These are phyloP conservation scores for Serendipita indica DNA, from an alignment of 768 basidiomycete genomes.

Conservation along the genomic window DNA sequence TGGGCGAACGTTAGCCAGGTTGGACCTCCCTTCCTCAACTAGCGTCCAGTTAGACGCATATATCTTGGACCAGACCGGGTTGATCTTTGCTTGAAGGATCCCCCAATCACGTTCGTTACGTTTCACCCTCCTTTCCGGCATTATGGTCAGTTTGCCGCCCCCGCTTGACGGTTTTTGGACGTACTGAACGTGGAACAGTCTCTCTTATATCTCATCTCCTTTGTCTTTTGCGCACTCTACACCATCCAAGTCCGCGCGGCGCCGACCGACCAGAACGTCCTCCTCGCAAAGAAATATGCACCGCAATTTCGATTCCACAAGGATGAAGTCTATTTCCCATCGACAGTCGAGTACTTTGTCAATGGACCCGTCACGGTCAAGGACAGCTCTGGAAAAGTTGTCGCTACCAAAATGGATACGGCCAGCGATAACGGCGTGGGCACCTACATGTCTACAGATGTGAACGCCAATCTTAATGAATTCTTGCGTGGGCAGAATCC, in stretches of 20 bases:
- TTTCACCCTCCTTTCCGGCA: too few relatives aligned
- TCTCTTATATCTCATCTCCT: not conserved
- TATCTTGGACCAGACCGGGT: too few relatives aligned
- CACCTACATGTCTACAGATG: constrained; percentile 6
- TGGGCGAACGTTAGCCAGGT: too few relatives aligned
- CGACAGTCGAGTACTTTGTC: constrained; percentile 12
- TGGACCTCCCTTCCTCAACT: too few relatives aligned
- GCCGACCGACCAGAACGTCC: constrained; percentile 1
- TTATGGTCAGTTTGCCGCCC: too few relatives aligned
- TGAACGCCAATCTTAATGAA: not conserved
- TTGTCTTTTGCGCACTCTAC: not conserved
- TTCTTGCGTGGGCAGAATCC: constrained; percentile 11
- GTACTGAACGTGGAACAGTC: too few relatives aligned
- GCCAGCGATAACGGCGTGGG: constrained; percentile 1
- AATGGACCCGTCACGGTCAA: constrained; percentile 4
- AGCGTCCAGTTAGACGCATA: too few relatives aligned
- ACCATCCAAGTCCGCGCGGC: not conserved
- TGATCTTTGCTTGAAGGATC: too few relatives aligned
- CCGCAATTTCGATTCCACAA: constrained; percentile 11
- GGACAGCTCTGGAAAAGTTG: not conserved
- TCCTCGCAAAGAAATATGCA: constrained; percentile 11
- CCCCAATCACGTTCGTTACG: too few relatives aligned
- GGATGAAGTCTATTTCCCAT: constrained; percentile 8
- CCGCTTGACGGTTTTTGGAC: too few relatives aligned
- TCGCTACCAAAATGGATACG: not conserved